Conservation (phyloP, 345 rosid species). For the Linum usitatissimum region DNA sequence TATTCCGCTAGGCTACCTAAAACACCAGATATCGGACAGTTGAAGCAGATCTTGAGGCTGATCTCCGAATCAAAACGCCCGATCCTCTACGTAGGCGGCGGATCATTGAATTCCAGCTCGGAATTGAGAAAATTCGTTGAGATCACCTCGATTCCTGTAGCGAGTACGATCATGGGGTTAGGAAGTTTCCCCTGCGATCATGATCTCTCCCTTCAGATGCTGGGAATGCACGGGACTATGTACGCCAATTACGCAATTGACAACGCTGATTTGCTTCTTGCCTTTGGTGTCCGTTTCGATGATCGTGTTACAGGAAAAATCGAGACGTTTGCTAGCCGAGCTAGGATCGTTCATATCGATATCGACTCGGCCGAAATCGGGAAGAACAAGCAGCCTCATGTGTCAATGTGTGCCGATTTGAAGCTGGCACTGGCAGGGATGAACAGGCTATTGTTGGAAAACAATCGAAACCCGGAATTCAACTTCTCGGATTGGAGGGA, state of each 20-base stretch:
- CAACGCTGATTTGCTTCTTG: constrained; percentile 71
- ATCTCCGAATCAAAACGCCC: constrained; percentile 69
- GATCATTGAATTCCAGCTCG: constrained; percentile 83
- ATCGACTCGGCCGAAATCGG: constrained; percentile 95
- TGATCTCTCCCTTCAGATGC: constrained; percentile 74
- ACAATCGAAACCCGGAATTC: constrained; percentile 28
- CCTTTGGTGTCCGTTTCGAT: constrained; percentile 94
- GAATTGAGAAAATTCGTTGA: constrained; percentile 73
- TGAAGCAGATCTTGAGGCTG: constrained; percentile 78
- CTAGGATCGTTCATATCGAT: constrained; percentile 89
- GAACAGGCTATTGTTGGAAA: constrained; percentile 44
- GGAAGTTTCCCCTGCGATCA: constrained; percentile 54
- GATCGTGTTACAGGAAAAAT: constrained; percentile 95
- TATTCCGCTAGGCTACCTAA: constrained; percentile 71
- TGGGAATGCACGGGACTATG: constrained; percentile 97
- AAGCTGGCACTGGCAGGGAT: constrained; percentile 71
- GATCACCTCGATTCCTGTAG: constrained; percentile 85
- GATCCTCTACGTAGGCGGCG: constrained; percentile 94
- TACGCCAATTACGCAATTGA: constrained; percentile 88
- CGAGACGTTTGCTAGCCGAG: constrained; percentile 87
- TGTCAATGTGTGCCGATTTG: constrained; percentile 79
- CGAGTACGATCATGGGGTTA: constrained; percentile 95
- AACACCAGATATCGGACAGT: constrained; percentile 36
- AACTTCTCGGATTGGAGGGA: constrained; percentile 63
- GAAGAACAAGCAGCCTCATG: constrained; percentile 93